Evolutionary conservation across 2,329 filamentous ascomycete species (phyloP).

Genomic region (Fusarium caatingaense): DNA sequence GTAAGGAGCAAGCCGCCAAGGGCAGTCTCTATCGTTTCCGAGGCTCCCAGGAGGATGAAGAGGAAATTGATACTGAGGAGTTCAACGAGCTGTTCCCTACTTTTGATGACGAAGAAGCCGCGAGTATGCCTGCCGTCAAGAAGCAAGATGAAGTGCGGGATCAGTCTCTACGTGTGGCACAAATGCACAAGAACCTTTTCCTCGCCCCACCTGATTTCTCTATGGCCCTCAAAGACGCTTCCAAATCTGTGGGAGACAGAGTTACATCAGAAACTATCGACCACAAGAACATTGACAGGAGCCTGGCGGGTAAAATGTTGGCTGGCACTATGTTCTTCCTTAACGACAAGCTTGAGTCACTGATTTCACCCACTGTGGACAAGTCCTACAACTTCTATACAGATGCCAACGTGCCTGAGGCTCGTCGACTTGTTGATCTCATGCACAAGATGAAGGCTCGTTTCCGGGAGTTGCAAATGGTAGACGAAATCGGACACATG

Average conservation of each 20-base stretch:
- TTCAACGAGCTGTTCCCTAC: constrained; percentile 85
- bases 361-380: constrained; percentile 53
- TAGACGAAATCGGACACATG: constrained; percentile 77
- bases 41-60: constrained; percentile 80
- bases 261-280: constrained; percentile 47
- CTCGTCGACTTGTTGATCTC: constrained; percentile 76
- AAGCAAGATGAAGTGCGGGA: constrained; percentile 59
- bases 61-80: constrained; percentile 78
- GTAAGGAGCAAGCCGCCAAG: constrained; percentile 77
- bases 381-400: constrained; percentile 87
- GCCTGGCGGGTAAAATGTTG: constrained; percentile 67
- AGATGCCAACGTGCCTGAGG: constrained; percentile 80
- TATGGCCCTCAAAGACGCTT: constrained; percentile 58
- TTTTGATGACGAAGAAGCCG: constrained; percentile 68
- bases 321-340: constrained; percentile 74
- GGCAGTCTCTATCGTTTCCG: constrained; percentile 85
- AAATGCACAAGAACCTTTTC: constrained; percentile 68
- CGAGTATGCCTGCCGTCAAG: constrained; percentile 48
- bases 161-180: constrained; percentile 70
- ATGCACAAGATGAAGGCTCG: constrained; percentile 75
- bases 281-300: constrained; percentile 48
- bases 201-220: constrained; percentile 55
- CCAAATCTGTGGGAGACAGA: constrained; percentile 57
- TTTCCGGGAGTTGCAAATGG: constrained; percentile 76
- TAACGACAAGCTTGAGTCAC: constrained; percentile 65